A percentile compares a stretch with the other conserved stretches of the same genome.
Evolutionary conservation across 2,329 filamentous ascomycete genomes (phyloP).

Genomic region (Beauveria bassiana): DNA sequence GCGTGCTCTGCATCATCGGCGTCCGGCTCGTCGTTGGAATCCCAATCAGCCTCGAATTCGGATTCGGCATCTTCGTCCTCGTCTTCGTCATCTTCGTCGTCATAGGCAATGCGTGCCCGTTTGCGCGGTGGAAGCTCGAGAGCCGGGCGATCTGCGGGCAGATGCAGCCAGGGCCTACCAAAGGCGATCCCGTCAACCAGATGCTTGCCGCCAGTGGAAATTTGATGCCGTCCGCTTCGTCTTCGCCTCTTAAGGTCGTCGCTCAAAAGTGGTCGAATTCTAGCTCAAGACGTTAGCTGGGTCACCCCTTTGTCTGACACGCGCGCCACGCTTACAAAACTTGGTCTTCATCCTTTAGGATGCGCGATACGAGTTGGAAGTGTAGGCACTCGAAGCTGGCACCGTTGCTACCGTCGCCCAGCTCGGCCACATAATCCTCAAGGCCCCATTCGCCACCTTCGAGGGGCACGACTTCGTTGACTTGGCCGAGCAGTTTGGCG

Average conservation of each 20-base stretch:
- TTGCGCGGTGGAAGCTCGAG: constrained; percentile 70
- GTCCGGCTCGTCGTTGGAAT: constrained; percentile 16
- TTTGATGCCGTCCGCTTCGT: constrained; percentile 73
- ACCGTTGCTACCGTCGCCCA: constrained; percentile 42
- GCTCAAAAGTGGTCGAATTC: constrained; percentile 69
- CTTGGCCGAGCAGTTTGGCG: constrained; percentile 64
- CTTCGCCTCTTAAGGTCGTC: constrained; percentile 67
- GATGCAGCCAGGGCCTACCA: constrained; percentile 61
- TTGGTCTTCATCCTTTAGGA: constrained; percentile 77
- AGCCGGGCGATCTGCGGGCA: constrained; percentile 52
- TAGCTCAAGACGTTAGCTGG: constrained; percentile 23
- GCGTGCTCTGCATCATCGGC: constrained; percentile 4
- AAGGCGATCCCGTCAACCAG: constrained; percentile 81
- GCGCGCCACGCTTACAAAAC: constrained; percentile 54
- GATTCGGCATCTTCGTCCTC: constrained; percentile 28
- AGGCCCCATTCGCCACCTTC: constrained; percentile 77
- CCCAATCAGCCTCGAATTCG: constrained; percentile 20
- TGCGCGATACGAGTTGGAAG: constrained; percentile 61
- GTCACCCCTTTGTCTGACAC: not conserved
- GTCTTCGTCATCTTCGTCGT: constrained; percentile 31
- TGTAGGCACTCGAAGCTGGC: constrained; percentile 78
- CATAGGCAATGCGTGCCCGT: constrained; percentile 44
- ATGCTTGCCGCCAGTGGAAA: constrained; percentile 68
- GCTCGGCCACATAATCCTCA: constrained; percentile 82
- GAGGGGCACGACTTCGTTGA: constrained; percentile 75